Evolutionary conservation across 345 rosid genomes (phyloP).

Genomic region (Mallotus nudiflorus): DNA sequence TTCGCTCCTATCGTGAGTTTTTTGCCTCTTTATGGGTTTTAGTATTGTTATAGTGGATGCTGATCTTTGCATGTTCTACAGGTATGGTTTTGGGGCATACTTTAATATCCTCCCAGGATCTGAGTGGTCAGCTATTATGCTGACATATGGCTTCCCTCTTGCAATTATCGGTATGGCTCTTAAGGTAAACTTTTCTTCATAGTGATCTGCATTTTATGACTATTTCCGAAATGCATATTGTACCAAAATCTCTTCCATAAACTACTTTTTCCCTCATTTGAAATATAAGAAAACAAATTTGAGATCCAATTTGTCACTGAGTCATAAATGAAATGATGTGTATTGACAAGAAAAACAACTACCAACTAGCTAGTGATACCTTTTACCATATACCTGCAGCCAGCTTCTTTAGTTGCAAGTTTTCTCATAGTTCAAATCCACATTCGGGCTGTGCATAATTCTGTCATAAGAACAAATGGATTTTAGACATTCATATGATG

Average conservation of each 20-base stretch:
- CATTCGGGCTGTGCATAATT: neutral
- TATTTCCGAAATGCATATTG: neutral
- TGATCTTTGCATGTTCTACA: conserved; percentile 30
- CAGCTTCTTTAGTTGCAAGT: neutral
- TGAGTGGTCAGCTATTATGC: conserved; percentile 95
- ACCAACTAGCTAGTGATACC: neutral
- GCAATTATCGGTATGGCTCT: conserved; percentile 98
- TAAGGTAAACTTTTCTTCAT: conserved; percentile 56
- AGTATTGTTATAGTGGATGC: conserved; percentile 4
- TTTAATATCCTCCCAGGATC: conserved; percentile 93
- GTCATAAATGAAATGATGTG: neutral
- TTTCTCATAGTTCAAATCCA: neutral
- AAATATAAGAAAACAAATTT: neutral
- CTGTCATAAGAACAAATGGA: neutral
- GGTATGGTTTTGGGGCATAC: conserved; percentile 95
- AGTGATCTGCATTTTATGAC: conserved; percentile 8
- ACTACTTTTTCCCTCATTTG: neutral
- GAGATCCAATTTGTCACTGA: neutral
- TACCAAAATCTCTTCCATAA: neutral
- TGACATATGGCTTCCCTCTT: conserved; percentile 96
- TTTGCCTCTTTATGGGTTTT: neutral
- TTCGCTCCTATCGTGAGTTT: conserved; percentile 79
- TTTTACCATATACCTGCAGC: neutral
- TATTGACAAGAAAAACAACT: neutral
- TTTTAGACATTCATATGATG: neutral